These are phyloP conservation scores for Yarrowia sp. DNA, from an alignment of 805 yeast genomes.

Conservation along the genomic window DNA sequence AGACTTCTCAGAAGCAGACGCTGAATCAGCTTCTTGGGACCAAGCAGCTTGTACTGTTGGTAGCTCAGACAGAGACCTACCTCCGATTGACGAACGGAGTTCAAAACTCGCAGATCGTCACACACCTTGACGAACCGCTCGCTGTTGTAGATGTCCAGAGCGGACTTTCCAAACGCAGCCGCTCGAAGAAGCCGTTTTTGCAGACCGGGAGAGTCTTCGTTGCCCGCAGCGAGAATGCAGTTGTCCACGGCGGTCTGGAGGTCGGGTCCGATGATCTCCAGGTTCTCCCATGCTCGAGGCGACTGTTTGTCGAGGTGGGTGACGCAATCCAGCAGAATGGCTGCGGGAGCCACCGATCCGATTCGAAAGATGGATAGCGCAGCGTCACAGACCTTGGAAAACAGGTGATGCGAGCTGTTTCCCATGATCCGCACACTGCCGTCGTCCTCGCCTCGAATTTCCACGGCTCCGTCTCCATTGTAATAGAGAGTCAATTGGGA, in stretches of 20 bases:
- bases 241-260: conserved; percentile 67
- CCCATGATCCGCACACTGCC: conserved; percentile 72
- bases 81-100: conserved; percentile 67
- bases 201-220: conserved; percentile 78
- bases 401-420: conserved; percentile 61
- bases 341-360: conserved; percentile 84
- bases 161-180: conserved; percentile 83
- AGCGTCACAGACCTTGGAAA: conserved; percentile 65
- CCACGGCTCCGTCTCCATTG: conserved; percentile 46
- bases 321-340: conserved; percentile 80
- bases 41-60: conserved; percentile 58
- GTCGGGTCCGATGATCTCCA: conserved; percentile 60
- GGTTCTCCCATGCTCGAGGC: conserved; percentile 81
- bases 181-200: conserved; percentile 83
- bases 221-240: conserved; percentile 76
- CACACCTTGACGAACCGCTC: conserved; percentile 68
- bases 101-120: conserved; percentile 68
- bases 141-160: conserved; percentile 61
- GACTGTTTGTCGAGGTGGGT: conserved; percentile 70
- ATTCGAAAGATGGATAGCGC: conserved; percentile 73
- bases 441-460: conserved; percentile 63
- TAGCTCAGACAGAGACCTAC: conserved; percentile 75
- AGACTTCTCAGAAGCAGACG: conserved; percentile 65
- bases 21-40: conserved; percentile 62
- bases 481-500: conserved; percentile 48